Base-by-base conservation (phyloP, 1,284 basidiomycete species). In the Tilletia indica region DNA sequence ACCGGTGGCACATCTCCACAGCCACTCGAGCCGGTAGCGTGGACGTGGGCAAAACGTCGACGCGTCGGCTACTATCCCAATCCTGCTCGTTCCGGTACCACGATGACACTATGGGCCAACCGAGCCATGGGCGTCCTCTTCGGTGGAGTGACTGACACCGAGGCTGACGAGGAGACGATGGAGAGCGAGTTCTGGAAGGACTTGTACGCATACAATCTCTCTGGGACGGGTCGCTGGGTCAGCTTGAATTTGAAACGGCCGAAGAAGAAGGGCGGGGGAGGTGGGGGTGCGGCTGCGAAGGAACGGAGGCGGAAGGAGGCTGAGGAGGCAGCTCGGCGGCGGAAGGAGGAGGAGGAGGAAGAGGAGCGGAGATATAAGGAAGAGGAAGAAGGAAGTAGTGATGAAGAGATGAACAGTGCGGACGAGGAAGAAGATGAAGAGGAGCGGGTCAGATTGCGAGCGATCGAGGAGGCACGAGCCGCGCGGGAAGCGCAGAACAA, bases 121-220 rank as follows among this genome's bases (percentile, higher is more conserved):
- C 80, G 85, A 69, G 83, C 86, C 36, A 91, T 89, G 79, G 93
- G 93, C 0, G 87, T 97, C 0, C 85, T 95, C 68, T 97, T 97
- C 80, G 94, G 94, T 14, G 94, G 94, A 4, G 94, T 97, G 0
- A 91, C 90, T 5, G 94, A 97, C 79, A 91, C 93, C 73, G 94
- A 97, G 80, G 90, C 88, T 38, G 89, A 89, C 72, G 94, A 97
- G 82, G 94, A 97, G 82, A 90, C 89, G 0, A 85, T 97, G 78
- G 91, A 93, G 73, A 81, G 79, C 70, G 72, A 72, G 2, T 83
- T 81, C 70, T 77, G 78, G 72, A 82, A 83, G 64, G 82, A 80
- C 16, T 64, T 84, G 31, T 84, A 79, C 48, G 93, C 90, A 0
- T 96, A 96, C 83, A 91, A 93, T 77, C 87, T 92, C 0, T 81